A percentile compares a stretch with the other conserved stretches of the same genome.
Conservation (phyloP, 2,329 filamentous ascomycete genomes). For the Diplodia scrobiculata region DNA sequence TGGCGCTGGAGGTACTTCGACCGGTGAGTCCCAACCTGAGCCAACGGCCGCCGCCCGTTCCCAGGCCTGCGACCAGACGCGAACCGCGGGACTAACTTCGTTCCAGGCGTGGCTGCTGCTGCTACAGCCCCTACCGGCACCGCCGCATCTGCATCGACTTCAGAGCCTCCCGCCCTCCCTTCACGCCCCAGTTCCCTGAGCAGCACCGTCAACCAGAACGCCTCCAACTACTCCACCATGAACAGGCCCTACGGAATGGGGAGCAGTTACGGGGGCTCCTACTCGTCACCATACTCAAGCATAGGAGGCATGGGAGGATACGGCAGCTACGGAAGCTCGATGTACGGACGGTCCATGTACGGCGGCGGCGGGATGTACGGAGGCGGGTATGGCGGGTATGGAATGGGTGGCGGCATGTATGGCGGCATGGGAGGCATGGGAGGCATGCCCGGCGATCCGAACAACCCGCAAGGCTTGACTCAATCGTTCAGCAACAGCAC, state of each 20-base stretch:
- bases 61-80: neutral
- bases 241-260: constrained; percentile 54
- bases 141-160: constrained; percentile 44
- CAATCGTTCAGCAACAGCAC: constrained; percentile 94
- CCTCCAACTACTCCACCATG: constrained; percentile 74
- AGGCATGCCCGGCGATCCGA: constrained; percentile 61
- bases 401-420: constrained; percentile 23
- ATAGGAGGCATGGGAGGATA: constrained; percentile 42
- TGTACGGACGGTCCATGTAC: constrained; percentile 49
- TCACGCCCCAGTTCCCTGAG: constrained; percentile 77
- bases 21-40: constrained; percentile 18
- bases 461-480: constrained; percentile 92
- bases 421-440: constrained; percentile 44
- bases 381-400: constrained; percentile 45
- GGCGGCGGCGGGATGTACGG: constrained; percentile 46
- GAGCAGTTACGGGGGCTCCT: constrained; percentile 53
- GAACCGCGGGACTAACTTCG: constrained; percentile 17
- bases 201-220: constrained; percentile 82
- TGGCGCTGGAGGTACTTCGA: constrained; percentile 55
- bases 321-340: constrained; percentile 47
- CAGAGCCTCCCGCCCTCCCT: constrained; percentile 69
- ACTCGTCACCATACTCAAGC: constrained; percentile 57
- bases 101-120: constrained; percentile 38
- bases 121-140: constrained; percentile 50
- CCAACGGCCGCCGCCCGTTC: neutral